Evolutionary conservation across 2,329 filamentous ascomycete species (phyloP).

Genomic region (Fusarium sp.): DNA sequence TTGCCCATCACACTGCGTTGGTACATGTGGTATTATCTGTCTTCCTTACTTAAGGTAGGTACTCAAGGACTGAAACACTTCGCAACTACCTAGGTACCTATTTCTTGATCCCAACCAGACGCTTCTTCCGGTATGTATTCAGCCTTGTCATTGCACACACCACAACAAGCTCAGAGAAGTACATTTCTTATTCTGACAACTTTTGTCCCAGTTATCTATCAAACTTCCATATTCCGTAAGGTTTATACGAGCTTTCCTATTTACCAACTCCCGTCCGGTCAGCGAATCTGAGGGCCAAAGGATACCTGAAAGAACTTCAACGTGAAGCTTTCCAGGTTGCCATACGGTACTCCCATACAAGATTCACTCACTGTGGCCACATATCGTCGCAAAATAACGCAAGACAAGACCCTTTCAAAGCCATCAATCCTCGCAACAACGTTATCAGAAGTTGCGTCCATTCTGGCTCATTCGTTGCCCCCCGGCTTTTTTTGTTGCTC

Average conservation of each 20-base stretch:
- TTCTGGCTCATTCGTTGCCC: constrained; percentile 3
- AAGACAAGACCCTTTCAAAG: not conserved
- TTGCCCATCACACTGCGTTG: constrained; percentile 14
- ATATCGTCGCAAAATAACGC: constrained; percentile 5
- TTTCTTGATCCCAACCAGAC: constrained; percentile 19
- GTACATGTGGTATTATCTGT: constrained; percentile 6
- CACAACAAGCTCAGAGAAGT: not conserved
- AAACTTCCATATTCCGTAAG: not conserved
- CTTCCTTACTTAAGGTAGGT: not conserved
- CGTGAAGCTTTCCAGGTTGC: constrained; percentile 7
- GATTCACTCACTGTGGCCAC: not conserved
- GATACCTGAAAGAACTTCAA: constrained; percentile 1
- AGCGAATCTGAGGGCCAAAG: not conserved
- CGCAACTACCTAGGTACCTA: not conserved
- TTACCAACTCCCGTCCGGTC: not conserved
- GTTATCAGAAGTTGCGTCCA: constrained; percentile 3
- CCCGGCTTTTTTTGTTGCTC: constrained; percentile 8
- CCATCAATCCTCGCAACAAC: not conserved
- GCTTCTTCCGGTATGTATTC: constrained; percentile 22
- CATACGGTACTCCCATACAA: not conserved
- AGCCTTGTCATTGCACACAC: not conserved
- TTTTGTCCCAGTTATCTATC: constrained; percentile 8
- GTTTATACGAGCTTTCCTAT: not conserved
- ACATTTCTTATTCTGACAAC: constrained; percentile 10
- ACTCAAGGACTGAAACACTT: constrained; percentile 30